Evolutionary conservation across 2,329 filamentous ascomycete genomes (phyloP).

Genomic region (Zopfia rhizophila): DNA sequence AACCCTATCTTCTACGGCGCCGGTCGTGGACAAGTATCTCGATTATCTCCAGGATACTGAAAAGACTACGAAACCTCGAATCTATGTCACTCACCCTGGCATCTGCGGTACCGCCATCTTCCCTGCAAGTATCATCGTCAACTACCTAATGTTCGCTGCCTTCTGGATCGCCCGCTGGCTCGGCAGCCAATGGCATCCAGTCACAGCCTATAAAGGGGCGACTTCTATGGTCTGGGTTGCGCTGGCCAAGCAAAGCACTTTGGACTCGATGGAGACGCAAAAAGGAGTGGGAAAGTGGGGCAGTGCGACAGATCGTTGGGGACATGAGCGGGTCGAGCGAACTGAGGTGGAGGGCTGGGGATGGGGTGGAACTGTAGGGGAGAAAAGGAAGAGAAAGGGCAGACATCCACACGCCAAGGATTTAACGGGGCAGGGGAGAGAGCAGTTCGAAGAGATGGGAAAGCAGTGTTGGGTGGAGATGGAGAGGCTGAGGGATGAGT

Average conservation of each 20-base stretch:
- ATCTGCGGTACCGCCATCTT: conserved; percentile 86
- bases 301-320: conserved; percentile 70
- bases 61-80: conserved; percentile 61
- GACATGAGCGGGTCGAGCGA: conserved; percentile 71
- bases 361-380: conserved; percentile 65
- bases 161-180: conserved; percentile 79
- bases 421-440: conserved; percentile 68
- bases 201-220: conserved; percentile 80
- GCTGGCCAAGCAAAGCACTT: conserved; percentile 70
- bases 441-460: conserved; percentile 71
- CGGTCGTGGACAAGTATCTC: conserved; percentile 51
- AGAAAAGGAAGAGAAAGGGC: conserved; percentile 58
- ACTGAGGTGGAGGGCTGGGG: conserved; percentile 93
- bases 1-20: conserved; percentile 70
- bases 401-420: conserved; percentile 69
- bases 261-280: conserved; percentile 65
- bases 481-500: conserved; percentile 74
- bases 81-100: conserved; percentile 87
- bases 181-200: conserved; percentile 89
- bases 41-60: conserved; percentile 17
- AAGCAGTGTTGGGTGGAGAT: conserved; percentile 73
- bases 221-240: conserved; percentile 81
- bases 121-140: conserved; percentile 75
- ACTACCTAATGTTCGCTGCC: conserved; percentile 72
- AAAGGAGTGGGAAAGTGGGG: conserved; percentile 83